Base-by-base conservation (phyloP, 257 asterid species). In the Fraxinus anomala region DNA sequence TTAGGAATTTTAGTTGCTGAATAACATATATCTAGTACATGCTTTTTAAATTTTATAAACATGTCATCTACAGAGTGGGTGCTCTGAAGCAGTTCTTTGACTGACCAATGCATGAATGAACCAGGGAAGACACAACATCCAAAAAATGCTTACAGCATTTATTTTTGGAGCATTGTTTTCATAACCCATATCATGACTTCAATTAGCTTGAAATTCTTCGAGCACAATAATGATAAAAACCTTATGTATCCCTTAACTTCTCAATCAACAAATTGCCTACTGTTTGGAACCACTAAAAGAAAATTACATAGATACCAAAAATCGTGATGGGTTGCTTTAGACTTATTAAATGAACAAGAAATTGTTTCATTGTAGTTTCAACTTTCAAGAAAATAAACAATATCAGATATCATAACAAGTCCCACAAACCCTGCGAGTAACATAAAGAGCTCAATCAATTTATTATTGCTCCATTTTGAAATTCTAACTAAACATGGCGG, bases 371-470 rank as follows among this genome's bases (percentile, higher is more conserved):
- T 21, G 68, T 61, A 61, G 31, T 39, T 39, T 39, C 44, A 39
- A 80, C 69, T 61, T 61, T 61, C 68, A 61, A 51, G 61, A 51
- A 51, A 51, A 51, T 16, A 51, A 44, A n/a, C 11, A 17, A 54
- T 54, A 19, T 1, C 65, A 54, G 65, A 19, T 6, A 54, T 19
- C 26, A 54, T 4, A 54, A 54, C 6, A 54, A 54, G 23, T 7
- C 26, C 44, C 65, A 54, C 23, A 19, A 54, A 54, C 12, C 34
- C 34, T 24, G 34, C 1, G 2, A 61, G 6, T 63, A 59, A 59
- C 6, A 63, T 24, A 24, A 63, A 4, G 36, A 26, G 79, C 34
- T 24, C 69, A 24, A 63, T 24, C 21, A 26, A 24, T 23, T 61
- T 12, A 26, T 10, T 4, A 63, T 0, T 59, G 19, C 36, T 63